These are phyloP conservation scores for Amaranthus cruentus DNA, from an alignment of 148 eudicot species.

Conservation along the genomic window DNA sequence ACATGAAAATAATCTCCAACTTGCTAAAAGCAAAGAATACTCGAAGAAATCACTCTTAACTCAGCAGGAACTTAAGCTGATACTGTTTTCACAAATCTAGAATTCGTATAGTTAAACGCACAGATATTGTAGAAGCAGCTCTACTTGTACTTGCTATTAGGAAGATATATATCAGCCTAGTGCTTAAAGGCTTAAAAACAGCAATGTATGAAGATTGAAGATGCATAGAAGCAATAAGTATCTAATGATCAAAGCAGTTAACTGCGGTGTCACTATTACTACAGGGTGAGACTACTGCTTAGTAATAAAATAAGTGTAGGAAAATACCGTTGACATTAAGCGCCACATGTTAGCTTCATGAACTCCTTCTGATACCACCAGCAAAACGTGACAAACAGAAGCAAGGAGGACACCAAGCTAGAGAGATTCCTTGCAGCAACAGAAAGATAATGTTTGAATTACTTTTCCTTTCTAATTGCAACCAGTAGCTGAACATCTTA, in stretches of 20 bases:
- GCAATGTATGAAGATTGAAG: background rate
- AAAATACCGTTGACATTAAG: conserved; percentile 76
- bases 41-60: background rate
- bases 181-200: background rate
- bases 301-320: background rate
- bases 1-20: background rate
- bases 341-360: conserved; percentile 79
- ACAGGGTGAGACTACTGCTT: background rate
- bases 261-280: background rate
- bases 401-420: conserved; percentile 92
- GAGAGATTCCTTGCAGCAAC: conserved; percentile 65
- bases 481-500: too few species aligned
- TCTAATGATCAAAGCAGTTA: background rate
- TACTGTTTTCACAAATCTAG: background rate
- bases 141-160: too few species aligned
- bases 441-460: conserved; percentile 15
- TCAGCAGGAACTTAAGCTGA: background rate
- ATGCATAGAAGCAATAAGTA: background rate
- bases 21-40: background rate
- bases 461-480: background rate
- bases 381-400: conserved; percentile 74
- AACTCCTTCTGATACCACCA: conserved; percentile 86
- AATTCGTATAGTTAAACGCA: background rate
- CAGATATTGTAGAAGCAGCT: too few species aligned
- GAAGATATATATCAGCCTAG: background rate